Evolutionary conservation across 2,329 filamentous ascomycete species (phyloP), one percentile per base, ranked within the genome.

Genomic region (Fusarium sp.): DNA sequence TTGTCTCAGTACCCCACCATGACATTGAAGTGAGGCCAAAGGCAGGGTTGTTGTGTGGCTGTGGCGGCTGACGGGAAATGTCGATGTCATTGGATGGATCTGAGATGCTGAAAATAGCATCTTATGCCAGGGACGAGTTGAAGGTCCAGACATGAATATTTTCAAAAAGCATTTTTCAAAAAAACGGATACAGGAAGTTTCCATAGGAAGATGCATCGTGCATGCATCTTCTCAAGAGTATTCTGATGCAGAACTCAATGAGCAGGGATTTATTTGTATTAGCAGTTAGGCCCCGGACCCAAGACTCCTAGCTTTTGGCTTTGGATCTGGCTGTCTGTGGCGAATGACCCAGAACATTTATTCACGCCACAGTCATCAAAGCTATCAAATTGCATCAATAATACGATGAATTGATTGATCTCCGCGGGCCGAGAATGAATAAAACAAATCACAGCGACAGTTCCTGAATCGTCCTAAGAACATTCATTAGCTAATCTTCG

Each of bases 91-190:
- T 43, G 39, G 55, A 34, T 46, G 43, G 26, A 34, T 43, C 37
- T 23, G n/a, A 48, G 30, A 45, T 42, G 57, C 72, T 66, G 68
- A 73, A 68, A 75, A 75, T 74, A 75, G 73, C 52, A 64, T 30
- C 31, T 21, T 21, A 31, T 48, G 16, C 30, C 11, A 48, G 19
- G 6, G 7, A 25, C n/a, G 10, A 25, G 19, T 6, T 37, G 12
- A 19, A 26, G 8, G 6, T 18, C 13, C 25, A 26, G 9, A 6
- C 11, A n/a, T 30, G 8, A 14, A 30, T 18, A 34, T 11, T 14
- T 25, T 10, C 13, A 19, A 37, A 13, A 55, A 55, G 14, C 3
- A 12, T 26, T 6, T 7, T 16, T 14, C n/a, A 6, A 19, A 12
- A 51, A 39, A 39, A 21, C 7, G 4, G 13, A 8, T 7, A 4